Evolutionary conservation across 352 stramenopile genomes (phyloP), one percentile per base, ranked within the genome.

Genomic region (Pilasporangium apinafurcum): DNA sequence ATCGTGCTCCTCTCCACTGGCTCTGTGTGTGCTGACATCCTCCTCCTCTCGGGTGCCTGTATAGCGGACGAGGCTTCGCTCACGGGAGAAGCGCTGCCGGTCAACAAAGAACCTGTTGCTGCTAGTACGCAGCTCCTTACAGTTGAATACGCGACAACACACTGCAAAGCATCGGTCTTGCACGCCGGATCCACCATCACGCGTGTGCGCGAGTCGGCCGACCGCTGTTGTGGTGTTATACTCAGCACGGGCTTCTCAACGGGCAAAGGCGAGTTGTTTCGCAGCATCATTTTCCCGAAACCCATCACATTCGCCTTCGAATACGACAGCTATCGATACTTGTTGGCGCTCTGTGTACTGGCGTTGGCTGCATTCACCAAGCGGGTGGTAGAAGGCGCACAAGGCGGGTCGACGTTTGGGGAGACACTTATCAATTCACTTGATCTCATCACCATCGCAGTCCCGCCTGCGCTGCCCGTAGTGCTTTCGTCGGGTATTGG

Each of bases 381-480:
- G 21, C 62, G 62, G n/a, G 12, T 68, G 1, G 22, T 63, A 3
- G 51, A 64, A 9, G 54, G 47, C 37, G 16, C 24, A n/a, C 24
- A 26, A 1, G 44, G 36, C 4, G 26, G 43, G 20, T 59, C 28
- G 6, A 43, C 61, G 8, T 60, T 66, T 14, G 44, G 32, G 5
- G 37, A 53, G 13, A 62, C 43, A 3, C 2, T 67, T 2, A 26
- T 73, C 3, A 53, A 63, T 22, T 72, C 63, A 18, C 46, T 83
- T 2, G 69, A 83, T 17, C 46, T 79, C 1, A 54, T 83, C 18
- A 83, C 69, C 8, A 68, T 77, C 41, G 63, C 66, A 3, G 67
- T 83, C 10, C 60, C 66, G 5, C 69, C 69, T 7, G 66, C 66
- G 13, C 46, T 82, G 3, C 69, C 68, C 4, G 38, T 82, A 6